A percentile compares a stretch with the other conserved stretches of the same genome.
phyloP scores from a whole-genome alignment of 306 rosid genomes.

The Ormosia semicastrata region DNA sequence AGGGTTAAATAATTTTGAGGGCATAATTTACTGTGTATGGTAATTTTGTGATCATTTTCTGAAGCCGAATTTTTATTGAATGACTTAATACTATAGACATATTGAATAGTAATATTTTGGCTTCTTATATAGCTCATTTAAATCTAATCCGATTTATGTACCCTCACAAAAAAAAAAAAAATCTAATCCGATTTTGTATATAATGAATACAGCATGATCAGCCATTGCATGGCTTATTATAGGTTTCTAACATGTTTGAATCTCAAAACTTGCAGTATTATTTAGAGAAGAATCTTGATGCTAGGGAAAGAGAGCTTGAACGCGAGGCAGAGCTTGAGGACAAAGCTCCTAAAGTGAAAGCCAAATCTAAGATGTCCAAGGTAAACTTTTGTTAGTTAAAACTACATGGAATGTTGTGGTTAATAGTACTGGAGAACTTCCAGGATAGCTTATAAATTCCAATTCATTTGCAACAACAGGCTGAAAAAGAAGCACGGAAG shows the following conservation, averaged over 20 bases:
- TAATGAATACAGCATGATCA: not conserved
- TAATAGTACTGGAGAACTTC: slow-evolving; percentile 5
- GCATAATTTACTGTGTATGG: not conserved
- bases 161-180: not conserved
- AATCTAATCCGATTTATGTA: not conserved
- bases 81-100: not conserved
- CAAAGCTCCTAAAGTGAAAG: slow-evolving; percentile 91
- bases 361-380: slow-evolving; percentile 99
- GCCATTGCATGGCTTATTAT: not conserved
- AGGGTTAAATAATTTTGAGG: not conserved
- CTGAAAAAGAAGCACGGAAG: slow-evolving; percentile 93
- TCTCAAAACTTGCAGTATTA: slow-evolving; percentile 59
- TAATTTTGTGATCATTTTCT: not conserved
- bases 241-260: slow-evolving; percentile 34
- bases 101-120: not conserved
- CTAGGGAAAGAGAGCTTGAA: slow-evolving; percentile 73
- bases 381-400: slow-evolving; percentile 35
- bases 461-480: slow-evolving; percentile 42
- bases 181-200: not conserved
- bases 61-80: not conserved
- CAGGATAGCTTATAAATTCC: not conserved
- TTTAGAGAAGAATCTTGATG: slow-evolving; percentile 92
- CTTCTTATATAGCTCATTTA: not conserved
- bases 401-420: not conserved
- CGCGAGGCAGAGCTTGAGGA: slow-evolving; percentile 92